Evolutionary conservation across 495 filamentous ascomycete genomes (phyloP), one percentile per base, ranked within the genome.

Genomic region (Thozetella sp.): DNA sequence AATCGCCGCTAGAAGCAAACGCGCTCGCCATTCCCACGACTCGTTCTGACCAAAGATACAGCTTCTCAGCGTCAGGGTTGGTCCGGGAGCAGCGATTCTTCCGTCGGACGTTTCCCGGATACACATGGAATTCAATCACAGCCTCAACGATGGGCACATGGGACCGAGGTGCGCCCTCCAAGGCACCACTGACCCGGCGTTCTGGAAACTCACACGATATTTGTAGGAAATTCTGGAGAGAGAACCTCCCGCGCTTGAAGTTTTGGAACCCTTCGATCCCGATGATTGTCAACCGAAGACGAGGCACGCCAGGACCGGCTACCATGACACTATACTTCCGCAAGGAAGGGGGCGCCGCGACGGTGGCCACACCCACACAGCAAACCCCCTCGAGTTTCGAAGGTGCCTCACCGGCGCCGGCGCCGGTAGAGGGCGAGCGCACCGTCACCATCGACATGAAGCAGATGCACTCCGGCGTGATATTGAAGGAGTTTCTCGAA

Each of bases 231-330:
- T 96, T 99, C 82, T 97, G 92, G 93, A 86, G 84, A 52, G 75
- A 86, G 37, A 89, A 85, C 65, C 87, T 99, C 27, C 90, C 91
- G 1, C 85, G 91, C 62, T 79, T 99, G 23, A 97, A 99, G 81
- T 98, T 88, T 79, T 90, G 95, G 80, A 99, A 99, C 70, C 95
- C 95, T 0, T 78, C 84, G 9, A 70, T 98, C 17, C 83, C 85
- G 17, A 94, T 98, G 87, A 88, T 90, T 34, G 86, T 98, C 55
- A 85, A 85, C 65, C 89, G 91, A 53, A 86, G 80, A 22, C 46
- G 59, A 20, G 77, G 89, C 23, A 75, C 85, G 53, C 70, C 65
- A 52, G 86, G 78, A 37, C 87, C 83, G 1, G 86, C 93, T 3
- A 84, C 75, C 1, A 77, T 98, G 73, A 90, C 87, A 59, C 78